Evolutionary conservation across 345 rosid species (phyloP).

Genomic region (Camelina neglecta): DNA sequence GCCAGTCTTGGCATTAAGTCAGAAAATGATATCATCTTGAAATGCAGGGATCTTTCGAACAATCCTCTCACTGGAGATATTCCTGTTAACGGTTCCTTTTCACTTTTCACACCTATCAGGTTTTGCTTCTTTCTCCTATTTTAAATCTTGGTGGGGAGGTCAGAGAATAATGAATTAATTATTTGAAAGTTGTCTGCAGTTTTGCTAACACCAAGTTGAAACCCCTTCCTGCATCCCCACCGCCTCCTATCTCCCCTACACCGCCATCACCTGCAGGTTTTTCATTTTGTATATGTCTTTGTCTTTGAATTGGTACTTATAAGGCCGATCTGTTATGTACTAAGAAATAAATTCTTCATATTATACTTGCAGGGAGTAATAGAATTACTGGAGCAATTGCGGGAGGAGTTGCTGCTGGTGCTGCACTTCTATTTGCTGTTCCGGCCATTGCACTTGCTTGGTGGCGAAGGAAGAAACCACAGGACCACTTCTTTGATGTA

Average conservation of each 20-base stretch:
- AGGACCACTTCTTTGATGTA: slow-evolving; percentile 93
- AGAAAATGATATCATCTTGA: slow-evolving; percentile 31
- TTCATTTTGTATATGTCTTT: slow-evolving; percentile 22
- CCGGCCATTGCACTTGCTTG: slow-evolving; percentile 86
- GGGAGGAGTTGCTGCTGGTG: slow-evolving; percentile 98
- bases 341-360: slow-evolving; percentile 33
- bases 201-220: slow-evolving; percentile 41
- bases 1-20: slow-evolving; percentile 16
- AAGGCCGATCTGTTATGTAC: slow-evolving; percentile 5
- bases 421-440: slow-evolving; percentile 89
- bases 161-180: slow-evolving; percentile 22
- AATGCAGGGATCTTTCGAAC: slow-evolving; percentile 48
- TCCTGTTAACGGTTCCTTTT: slow-evolving; percentile 52
- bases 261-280: slow-evolving; percentile 47
- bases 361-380: slow-evolving; percentile 53
- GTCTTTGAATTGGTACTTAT: neutral
- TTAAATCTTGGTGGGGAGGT: neutral
- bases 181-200: slow-evolving; percentile 39
- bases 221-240: slow-evolving; percentile 45
- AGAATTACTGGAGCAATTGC: slow-evolving; percentile 85
- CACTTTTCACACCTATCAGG: slow-evolving; percentile 55
- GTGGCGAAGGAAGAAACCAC: slow-evolving; percentile 76
- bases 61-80: slow-evolving; percentile 48
- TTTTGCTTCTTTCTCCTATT: slow-evolving; percentile 29
- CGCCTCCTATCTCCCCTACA: slow-evolving; percentile 48